Base-by-base conservation (phyloP, 108 stramenopile genomes). In the Cyclostephanos invisitatus region DNA sequence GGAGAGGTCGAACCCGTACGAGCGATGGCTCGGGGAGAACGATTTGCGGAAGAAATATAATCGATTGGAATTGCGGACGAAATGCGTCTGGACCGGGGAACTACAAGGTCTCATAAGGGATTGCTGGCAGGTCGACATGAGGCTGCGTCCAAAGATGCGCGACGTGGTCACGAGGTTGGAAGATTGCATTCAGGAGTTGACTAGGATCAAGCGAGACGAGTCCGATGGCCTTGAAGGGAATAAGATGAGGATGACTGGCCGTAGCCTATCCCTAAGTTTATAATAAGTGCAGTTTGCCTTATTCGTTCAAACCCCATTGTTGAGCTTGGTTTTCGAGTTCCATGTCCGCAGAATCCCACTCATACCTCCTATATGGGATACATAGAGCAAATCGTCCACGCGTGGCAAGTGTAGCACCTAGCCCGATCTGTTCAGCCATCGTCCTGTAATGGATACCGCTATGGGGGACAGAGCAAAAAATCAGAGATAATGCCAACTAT, bases 101-200 rank as follows among this genome's bases (percentile, higher is more conserved):
- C 55, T 73, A 11, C 42, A 15, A 25, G 14, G 64, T 15, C 63
- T 73, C 24, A 65, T 73, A 38, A 38, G 53, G 22, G 64, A 65
- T 51, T 73, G 64, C 25, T 73, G 72, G 72, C 22, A 54, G 8
- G 64, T 55, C 25, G 72, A 64, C 11, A 64, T 73, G 72, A 56
- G 55, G 28, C 27, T 49, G 42, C 72, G 72, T 46, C 72, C 72
- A 36, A 55, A 44, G 7, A 73, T 73, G 64, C 24, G 32, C 17
- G 40, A 73, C 15, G 64, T 73, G 14, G 64, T 55, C 14, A n/a
- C 18, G 28, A 44, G 72, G 20, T 42, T 73, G 51, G 64, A 73
- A 10, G 20, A 3, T 18, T 73, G 72, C 21, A 40, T 73, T 22
- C 28, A 65, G 12, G 64, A 56, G 12, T 64, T 73, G 63, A 46